A percentile compares a stretch with the other conserved stretches of the same genome.
Conservation (phyloP, 2,329 filamentous ascomycete species). For the Pseudogymnoascus destructans region DNA sequence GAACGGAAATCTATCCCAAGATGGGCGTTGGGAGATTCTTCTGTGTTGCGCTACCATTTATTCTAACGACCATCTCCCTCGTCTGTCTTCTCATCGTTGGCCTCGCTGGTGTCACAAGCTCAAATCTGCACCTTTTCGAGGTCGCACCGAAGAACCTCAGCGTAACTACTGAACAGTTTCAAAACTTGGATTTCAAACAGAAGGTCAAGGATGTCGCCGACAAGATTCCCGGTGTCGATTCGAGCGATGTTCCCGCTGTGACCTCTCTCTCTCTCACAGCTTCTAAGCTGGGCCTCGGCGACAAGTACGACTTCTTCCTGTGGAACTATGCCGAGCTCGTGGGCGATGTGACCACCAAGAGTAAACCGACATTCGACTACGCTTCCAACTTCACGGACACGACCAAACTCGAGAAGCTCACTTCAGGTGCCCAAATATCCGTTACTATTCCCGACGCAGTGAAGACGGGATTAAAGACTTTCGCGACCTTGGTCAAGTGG, state of each 20-base stretch:
- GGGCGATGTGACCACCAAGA: slow-evolving; percentile 48
- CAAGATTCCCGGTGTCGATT: not conserved
- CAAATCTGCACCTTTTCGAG: slow-evolving; percentile 44
- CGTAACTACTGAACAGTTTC: slow-evolving; percentile 31
- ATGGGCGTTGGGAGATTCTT: slow-evolving; percentile 59
- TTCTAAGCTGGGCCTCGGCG: slow-evolving; percentile 42
- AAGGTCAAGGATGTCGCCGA: not conserved
- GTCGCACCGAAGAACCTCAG: slow-evolving; percentile 48
- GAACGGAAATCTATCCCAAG: not conserved
- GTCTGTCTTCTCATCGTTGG: slow-evolving; percentile 50
- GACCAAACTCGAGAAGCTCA: slow-evolving; percentile 45
- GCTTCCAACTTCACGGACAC: slow-evolving; percentile 58
- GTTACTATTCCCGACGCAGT: slow-evolving; percentile 56
- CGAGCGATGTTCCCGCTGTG: slow-evolving; percentile 7
- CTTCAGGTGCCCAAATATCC: slow-evolving; percentile 36
- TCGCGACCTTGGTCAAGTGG: slow-evolving; percentile 64
- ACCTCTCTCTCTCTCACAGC: slow-evolving; percentile 40
- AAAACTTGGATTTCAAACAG: slow-evolving; percentile 21
- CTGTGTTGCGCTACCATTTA: slow-evolving; percentile 80
- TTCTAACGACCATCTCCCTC: slow-evolving; percentile 64
- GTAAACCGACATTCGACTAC: slow-evolving; percentile 60
- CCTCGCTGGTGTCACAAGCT: slow-evolving; percentile 42
- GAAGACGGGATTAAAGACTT: slow-evolving; percentile 54
- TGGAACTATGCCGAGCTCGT: slow-evolving; percentile 69
- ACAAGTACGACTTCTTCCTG: slow-evolving; percentile 69